These are phyloP conservation scores for Ambrosia trifida DNA, from an alignment of 129 eudicot genomes.

Conservation along the genomic window DNA sequence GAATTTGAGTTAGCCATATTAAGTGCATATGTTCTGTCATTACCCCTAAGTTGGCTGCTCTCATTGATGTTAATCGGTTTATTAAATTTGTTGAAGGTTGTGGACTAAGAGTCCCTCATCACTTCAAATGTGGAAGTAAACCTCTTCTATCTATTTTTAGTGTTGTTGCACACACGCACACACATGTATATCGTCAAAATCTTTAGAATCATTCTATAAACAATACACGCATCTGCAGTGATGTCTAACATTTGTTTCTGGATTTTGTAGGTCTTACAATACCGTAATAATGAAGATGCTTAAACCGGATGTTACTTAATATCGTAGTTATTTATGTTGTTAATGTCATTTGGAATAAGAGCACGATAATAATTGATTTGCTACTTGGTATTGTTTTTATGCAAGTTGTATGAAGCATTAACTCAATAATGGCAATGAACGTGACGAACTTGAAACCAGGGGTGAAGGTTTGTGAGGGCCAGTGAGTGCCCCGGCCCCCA, in stretches of 20 bases:
- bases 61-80: constrained; percentile 31
- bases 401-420: too few species aligned
- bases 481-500: too few species aligned
- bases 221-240: too few species aligned
- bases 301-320: too few species aligned
- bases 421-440: too few species aligned
- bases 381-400: too few species aligned
- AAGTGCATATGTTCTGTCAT: constrained; percentile 48
- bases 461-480: too few species aligned
- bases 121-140: constrained; percentile 60
- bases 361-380: too few species aligned
- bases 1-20: constrained; percentile 41
- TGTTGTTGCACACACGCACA: background rate
- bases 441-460: too few species aligned
- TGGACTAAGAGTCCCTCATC: constrained; percentile 56
- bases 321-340: too few species aligned
- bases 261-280: constrained; percentile 27
- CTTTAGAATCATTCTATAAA: background rate
- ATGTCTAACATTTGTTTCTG: background rate
- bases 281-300: constrained; percentile 9
- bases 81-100: constrained; percentile 45
- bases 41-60: constrained; percentile 49
- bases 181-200: background rate
- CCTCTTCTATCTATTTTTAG: background rate
- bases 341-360: too few species aligned